Base-by-base conservation (phyloP, 2,329 filamentous ascomycete species). In the Xylaria sp. region DNA sequence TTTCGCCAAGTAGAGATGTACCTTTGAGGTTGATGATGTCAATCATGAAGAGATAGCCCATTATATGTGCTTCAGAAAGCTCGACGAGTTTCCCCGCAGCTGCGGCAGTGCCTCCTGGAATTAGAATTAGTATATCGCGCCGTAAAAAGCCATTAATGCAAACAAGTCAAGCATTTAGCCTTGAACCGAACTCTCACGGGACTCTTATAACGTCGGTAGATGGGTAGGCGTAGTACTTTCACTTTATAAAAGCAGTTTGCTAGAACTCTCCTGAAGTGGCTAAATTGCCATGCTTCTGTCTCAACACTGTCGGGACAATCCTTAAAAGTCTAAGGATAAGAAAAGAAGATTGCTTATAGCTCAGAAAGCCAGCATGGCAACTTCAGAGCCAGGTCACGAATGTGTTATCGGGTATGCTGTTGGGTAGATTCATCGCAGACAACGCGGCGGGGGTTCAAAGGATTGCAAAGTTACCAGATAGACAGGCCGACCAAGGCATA, bases 1-100 rank as follows among this genome's bases (percentile, higher is more conserved):
- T 81, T 64, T 90, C 91, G 74, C 91, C 89, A 74, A 99, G 91
- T 87, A 97, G 96, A 71, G 94, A 91, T 75, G 93, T 90, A 74
- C 96, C 96, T 79, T 97, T 93, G 74, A 99, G 89, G 82, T 96
- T 95, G 75, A 94, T 91, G 72, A 99, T 91, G 82, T 98, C 95
- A 79, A 98, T 92, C 76, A 99, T 93, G 85, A 99, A 99, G 71
- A 97, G 84, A 82, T 93, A 98, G 75, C 93, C 95, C 67, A 97
- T 82, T 55, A 98, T 85, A n/a, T 89, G 85, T 72, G 94, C 96
- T 73, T 94, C 93, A 72, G 97, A 89, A 81, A 97, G 90, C 80
- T 90, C 86, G 75, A 98, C 93, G 67, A 99, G 91, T 70, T 93
- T 88, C 71, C 93, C 94, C 23, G 94, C 95, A 68, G 95, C 96